Base-by-base conservation (phyloP, 768 basidiomycete species). In the Lentinula lateritia region DNA sequence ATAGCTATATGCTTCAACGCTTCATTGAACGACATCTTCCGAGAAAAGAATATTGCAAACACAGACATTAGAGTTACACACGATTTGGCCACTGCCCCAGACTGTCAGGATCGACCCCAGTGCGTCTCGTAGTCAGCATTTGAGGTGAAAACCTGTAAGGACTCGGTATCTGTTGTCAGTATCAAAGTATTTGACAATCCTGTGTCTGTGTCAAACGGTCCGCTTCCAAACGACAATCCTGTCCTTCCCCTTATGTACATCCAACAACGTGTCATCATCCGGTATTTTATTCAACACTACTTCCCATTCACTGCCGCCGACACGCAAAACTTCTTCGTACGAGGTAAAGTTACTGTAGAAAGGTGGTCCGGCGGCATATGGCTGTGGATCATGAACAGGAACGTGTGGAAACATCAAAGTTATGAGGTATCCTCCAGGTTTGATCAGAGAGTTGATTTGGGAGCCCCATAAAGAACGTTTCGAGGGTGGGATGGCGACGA, bases 401-500 rank as follows among this genome's bases (percentile, higher is more conserved):
- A 81, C 75, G 52, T 87, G 78, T 0, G 90, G 90, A 63, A 69
- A 90, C 6, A 84, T 72, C 10, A 88, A 71, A 0, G 83, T 80
- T 63, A 90, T 80, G 23, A 90, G 79, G 62, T 81, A 80, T 15
- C 87, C 88, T 0, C 86, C 88, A 0, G 82, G 78, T 60, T 83
- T 85, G 56, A 87, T 70, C 15, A 91, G 69, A 15, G 75, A 71
- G 1, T 74, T 71, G 72, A 90, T 86, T 65, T 86, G 77, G 13
- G 67, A 64, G 0, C 81, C 89, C 88, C 88, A 90, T 16, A 78
- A 78, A 2, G 64, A 48, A 10, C 89, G 79, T 41, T 70, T 74
- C 2, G 71, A 61, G 0, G 86, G 88, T 0, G 83, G 83, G 20
- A 92, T 83, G 1, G 90, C 89, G 46, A 86, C 86, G 69, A 92